Conservation (phyloP, 129 eudicot species). For the Kitagawia praeruptora region DNA sequence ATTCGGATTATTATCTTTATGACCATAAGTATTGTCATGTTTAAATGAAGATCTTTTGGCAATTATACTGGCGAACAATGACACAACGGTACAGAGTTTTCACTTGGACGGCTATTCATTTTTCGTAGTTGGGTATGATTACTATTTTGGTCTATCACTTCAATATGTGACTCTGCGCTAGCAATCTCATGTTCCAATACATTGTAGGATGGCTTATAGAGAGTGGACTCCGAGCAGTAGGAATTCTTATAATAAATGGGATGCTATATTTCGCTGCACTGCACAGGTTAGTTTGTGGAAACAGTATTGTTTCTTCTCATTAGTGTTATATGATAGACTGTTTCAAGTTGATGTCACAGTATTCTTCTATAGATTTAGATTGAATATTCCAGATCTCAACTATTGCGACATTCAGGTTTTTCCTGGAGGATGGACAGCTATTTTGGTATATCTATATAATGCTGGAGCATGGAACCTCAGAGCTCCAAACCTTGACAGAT, state of each 20-base stretch:
- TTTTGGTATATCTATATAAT: slow-evolving; percentile 18
- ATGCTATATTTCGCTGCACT: slow-evolving; percentile 26
- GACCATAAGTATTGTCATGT: not conserved
- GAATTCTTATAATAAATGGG: slow-evolving; percentile 19
- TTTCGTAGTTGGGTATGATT: slow-evolving; percentile 16
- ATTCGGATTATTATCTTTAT: not conserved
- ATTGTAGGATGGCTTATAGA: slow-evolving; percentile 25
- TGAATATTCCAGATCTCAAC: no score
- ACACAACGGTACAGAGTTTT: slow-evolving; percentile 18
- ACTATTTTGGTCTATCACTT: not conserved
- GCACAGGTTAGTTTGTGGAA: not conserved
- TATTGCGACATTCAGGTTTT: slow-evolving; percentile 11
- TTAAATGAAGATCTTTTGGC: not conserved
- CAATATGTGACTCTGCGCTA: not conserved
- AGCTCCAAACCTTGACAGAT: slow-evolving; percentile 25
- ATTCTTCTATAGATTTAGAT: not conserved
- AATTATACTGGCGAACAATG: slow-evolving; percentile 27
- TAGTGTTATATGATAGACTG: not conserved
- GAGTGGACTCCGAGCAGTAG: slow-evolving; percentile 19
- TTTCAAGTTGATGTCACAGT: not conserved
- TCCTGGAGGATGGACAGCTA: slow-evolving; percentile 30
- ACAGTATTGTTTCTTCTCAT: not conserved
- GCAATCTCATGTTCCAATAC: not conserved
- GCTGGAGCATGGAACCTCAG: slow-evolving; percentile 32
- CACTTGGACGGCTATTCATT: slow-evolving; percentile 28